Base-by-base conservation (phyloP, 2,329 filamentous ascomycete genomes). In the Thielaviopsis punctulata region DNA sequence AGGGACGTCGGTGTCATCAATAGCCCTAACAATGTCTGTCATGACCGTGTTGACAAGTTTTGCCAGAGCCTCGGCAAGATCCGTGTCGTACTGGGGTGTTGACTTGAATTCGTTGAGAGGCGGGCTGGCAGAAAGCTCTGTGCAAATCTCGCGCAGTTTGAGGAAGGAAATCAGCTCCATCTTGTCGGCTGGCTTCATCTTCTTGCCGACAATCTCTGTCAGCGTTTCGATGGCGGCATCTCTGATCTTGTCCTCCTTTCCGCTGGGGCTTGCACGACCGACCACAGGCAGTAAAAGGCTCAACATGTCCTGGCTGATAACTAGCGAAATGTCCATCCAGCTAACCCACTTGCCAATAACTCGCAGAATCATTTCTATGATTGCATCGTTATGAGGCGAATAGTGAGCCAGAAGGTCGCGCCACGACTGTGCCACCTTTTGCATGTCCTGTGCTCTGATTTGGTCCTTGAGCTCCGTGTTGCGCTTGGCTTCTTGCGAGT, bases 281-380 rank as follows among this genome's bases (percentile, higher is more conserved):
- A 94, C 83, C 57, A 96, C 78, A 58, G 92, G 84, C 61, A 95
- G 82, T 55, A 98, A 74, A 48, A 88, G 76, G 62, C 77, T 80
- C 61, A 96, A 79, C 76, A 95, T 92, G 51, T 82, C 78, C 63
- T 89, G 79, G 65, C 93, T 94, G 60, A 98, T 86, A 45, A 98
- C 81, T 53, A 98, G 73, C 49, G 84, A 85, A 60, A 98, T 96
- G 63, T 96, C 92, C 62, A 93, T 94, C 92, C 92, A 98, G 74
- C 88, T 93, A 56, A 95, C 88, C 90, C 92, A 98, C 65, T 90
- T 92, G 36, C 87, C 88, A 58, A 98, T 80, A n/a, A 88, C 84
- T 66, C 84, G 87, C 51, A 98, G 73, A 60, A 86, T 89, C 74
- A 93, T 81, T 65, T 95, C 88, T 44, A 94, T 76, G 54, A 96